Percentiles rank a stretch among this genome's conserved stretches.
These are phyloP conservation scores for Suillus subluteus DNA, from an alignment of 768 basidiomycete genomes.

Conservation along the genomic window DNA sequence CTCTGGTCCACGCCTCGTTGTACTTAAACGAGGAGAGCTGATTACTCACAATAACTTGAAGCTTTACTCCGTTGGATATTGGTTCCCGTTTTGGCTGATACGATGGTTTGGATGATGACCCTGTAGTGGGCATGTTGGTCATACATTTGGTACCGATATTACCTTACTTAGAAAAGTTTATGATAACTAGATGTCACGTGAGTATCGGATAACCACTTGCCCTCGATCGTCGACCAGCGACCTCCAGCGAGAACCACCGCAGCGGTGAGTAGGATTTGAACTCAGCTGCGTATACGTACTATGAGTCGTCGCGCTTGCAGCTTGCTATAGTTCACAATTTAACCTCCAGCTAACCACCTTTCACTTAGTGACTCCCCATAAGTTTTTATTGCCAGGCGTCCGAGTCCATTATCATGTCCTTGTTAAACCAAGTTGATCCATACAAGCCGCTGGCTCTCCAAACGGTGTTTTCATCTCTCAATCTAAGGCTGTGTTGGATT, in stretches of 20 bases:
- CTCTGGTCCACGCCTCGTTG: background rate
- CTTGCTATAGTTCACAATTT: background rate
- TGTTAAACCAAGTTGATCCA: constrained; percentile 21
- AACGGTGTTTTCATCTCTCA: constrained; percentile 15
- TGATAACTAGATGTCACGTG: background rate
- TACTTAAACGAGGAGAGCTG: background rate
- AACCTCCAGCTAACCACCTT: background rate
- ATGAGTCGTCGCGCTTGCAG: background rate
- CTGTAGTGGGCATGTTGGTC: background rate
- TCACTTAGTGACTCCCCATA: background rate
- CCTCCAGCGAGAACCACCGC: background rate
- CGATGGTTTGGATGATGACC: background rate
- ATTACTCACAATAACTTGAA: constrained; percentile 8
- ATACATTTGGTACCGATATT: background rate
- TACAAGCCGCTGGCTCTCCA: constrained; percentile 27
- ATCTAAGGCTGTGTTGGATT: constrained; percentile 3
- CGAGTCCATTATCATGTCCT: background rate
- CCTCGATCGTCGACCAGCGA: too few relatives aligned
- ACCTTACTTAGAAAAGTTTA: background rate
- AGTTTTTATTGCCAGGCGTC: background rate
- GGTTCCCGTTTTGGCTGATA: background rate
- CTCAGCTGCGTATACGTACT: background rate
- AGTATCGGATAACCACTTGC: background rate
- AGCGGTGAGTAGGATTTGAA: background rate
- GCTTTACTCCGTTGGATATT: constrained; percentile 2